Evolutionary conservation across 495 filamentous ascomycete genomes (phyloP).

Genomic region (Polyplosphaeria fusca): DNA sequence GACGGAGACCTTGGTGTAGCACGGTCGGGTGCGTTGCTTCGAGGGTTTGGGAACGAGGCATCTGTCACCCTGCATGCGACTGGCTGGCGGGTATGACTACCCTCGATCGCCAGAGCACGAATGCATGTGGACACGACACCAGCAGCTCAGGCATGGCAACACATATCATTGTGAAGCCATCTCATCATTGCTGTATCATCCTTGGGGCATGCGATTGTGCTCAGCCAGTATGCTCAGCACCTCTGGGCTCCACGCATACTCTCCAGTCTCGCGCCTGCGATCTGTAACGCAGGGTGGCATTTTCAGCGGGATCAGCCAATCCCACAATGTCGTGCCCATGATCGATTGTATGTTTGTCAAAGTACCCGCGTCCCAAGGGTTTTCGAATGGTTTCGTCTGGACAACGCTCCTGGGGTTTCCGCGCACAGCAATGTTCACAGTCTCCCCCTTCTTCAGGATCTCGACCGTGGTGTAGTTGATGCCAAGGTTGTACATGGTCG

Average conservation of each 20-base stretch:
- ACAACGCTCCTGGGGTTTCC: slow-evolving; percentile 11
- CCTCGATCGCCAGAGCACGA: too few species aligned
- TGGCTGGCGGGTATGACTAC: too few species aligned
- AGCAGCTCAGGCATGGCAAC: too few species aligned
- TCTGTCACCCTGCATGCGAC: too few species aligned
- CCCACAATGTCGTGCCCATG: slow-evolving; percentile 7
- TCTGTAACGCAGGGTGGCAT: slow-evolving; percentile 21
- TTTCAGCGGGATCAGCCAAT: slow-evolving; percentile 27
- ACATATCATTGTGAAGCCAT: too few species aligned
- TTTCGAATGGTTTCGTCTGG: slow-evolving; percentile 20
- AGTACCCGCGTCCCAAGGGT: slow-evolving; percentile 24
- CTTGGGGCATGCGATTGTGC: too few species aligned
- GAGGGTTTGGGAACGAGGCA: too few species aligned
- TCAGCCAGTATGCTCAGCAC: too few species aligned
- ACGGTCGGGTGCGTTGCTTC: too few species aligned
- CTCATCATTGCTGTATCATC: too few species aligned
- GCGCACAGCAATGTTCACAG: slow-evolving; percentile 41
- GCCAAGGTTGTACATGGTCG: slow-evolving; percentile 64
- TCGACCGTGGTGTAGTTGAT: slow-evolving; percentile 81
- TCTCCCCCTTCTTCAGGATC: slow-evolving; percentile 59
- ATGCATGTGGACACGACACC: too few species aligned
- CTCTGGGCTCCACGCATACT: slow-evolving; percentile 27
- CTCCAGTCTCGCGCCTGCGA: slow-evolving; percentile 2
- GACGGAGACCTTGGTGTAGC: too few species aligned
- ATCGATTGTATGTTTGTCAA: slow-evolving; percentile 16